These are phyloP conservation scores for Chaetothyriales sp. DNA, from an alignment of 2,329 filamentous ascomycete genomes.

Conservation along the genomic window DNA sequence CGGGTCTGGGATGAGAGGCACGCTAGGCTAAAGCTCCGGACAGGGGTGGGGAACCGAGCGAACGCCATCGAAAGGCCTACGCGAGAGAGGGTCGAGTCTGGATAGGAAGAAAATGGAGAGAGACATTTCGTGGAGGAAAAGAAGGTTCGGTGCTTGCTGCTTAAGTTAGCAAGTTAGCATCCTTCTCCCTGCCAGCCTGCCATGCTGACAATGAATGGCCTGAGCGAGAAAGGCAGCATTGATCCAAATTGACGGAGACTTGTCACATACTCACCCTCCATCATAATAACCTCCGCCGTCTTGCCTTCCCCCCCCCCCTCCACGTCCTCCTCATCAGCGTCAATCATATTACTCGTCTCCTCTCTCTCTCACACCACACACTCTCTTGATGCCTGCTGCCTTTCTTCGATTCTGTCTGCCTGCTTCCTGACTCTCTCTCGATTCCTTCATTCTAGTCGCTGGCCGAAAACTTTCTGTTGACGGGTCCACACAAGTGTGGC, in stretches of 20 bases:
- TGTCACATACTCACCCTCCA: neutral
- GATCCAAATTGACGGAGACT: neutral
- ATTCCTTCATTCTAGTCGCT: neutral
- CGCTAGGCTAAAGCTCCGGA: neutral
- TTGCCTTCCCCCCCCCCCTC: no score
- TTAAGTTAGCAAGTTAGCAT: neutral
- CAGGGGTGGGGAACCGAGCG: neutral
- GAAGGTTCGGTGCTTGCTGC: neutral
- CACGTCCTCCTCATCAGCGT: neutral
- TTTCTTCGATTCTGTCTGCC: neutral
- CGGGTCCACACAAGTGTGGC: neutral
- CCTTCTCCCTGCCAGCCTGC: neutral
- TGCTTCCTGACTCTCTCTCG: neutral
- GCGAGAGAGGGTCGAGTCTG: neutral
- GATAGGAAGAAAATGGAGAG: neutral
- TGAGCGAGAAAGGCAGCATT: neutral
- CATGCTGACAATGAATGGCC: neutral
- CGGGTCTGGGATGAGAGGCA: neutral
- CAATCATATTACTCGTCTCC: neutral
- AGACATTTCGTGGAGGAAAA: neutral
- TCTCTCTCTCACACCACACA: neutral
- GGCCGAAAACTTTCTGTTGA: neutral
- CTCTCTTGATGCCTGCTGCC: neutral
- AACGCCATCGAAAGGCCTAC: neutral
- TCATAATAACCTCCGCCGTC: neutral